These are phyloP conservation scores for Telfairia occidentalis DNA, from an alignment of 331 rosid genomes.

Conservation along the genomic window DNA sequence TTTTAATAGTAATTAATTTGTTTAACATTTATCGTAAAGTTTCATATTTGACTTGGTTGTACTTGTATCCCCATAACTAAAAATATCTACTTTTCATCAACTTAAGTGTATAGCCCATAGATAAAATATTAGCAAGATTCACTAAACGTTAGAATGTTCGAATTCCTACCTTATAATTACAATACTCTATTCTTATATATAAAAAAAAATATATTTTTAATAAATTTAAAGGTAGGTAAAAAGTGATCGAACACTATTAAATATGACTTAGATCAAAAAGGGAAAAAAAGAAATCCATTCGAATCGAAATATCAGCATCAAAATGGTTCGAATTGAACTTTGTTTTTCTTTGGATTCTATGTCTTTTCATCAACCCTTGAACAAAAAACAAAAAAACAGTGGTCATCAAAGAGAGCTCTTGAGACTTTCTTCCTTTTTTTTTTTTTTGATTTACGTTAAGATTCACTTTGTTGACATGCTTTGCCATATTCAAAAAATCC, in stretches of 20 bases:
- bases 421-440: not conserved
- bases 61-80: too few relatives aligned
- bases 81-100: too few relatives aligned
- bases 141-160: too few relatives aligned
- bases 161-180: too few relatives aligned
- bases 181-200: too few relatives aligned
- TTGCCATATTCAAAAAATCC: not conserved
- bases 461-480: constrained; percentile 9
- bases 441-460: not conserved
- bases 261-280: not conserved
- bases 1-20: too few relatives aligned
- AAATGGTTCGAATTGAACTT: not conserved
- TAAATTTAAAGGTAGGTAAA: not conserved
- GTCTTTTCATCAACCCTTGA: not conserved
- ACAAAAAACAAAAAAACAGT: not conserved
- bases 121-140: too few relatives aligned
- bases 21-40: too few relatives aligned
- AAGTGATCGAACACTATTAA: not conserved
- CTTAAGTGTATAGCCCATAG: too few relatives aligned
- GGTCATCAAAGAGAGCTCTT: not conserved
- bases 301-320: not conserved
- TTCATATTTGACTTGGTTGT: too few relatives aligned
- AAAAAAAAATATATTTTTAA: too few relatives aligned
- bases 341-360: not conserved
- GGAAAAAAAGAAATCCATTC: not conserved